These are phyloP conservation scores for Lachancea lanzarotensis DNA, from an alignment of 805 yeast species.

Conservation along the genomic window DNA sequence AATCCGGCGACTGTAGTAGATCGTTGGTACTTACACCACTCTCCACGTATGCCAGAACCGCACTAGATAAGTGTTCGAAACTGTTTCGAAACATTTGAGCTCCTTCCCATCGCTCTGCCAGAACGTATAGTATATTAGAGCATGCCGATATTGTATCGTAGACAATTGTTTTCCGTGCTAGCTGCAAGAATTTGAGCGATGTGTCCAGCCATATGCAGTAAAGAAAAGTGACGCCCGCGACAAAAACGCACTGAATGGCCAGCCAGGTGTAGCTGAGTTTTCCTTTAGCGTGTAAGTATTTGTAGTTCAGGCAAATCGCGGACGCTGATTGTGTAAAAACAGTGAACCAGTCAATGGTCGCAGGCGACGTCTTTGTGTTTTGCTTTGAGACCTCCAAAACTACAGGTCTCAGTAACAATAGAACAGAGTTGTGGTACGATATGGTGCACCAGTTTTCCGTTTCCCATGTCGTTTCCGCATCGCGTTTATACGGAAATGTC, in stretches of 20 bases:
- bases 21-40: neutral
- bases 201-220: conserved; percentile 7
- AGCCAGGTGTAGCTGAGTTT: conserved; percentile 29
- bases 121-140: conserved; percentile 24
- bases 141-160: conserved; percentile 31
- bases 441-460: conserved; percentile 31
- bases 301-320: conserved; percentile 27
- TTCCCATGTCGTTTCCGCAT: conserved; percentile 28
- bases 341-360: conserved; percentile 31
- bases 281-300: conserved; percentile 21
- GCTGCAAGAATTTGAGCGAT: neutral
- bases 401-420: conserved; percentile 29
- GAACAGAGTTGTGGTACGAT: conserved; percentile 32
- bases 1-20: no score
- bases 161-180: conserved; percentile 5
- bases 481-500: conserved; percentile 25
- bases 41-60: conserved; percentile 15
- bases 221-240: conserved; percentile 6
- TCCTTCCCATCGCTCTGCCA: conserved; percentile 27
- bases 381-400: conserved; percentile 19
- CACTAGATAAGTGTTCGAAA: conserved; percentile 24
- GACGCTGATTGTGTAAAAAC: conserved; percentile 31
- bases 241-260: conserved; percentile 26
- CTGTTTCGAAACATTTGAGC: conserved; percentile 27
- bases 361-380: conserved; percentile 15